Base-by-base conservation (phyloP, 176 grass and related monocot genomes). In the Cenchrus fungigraminus region DNA sequence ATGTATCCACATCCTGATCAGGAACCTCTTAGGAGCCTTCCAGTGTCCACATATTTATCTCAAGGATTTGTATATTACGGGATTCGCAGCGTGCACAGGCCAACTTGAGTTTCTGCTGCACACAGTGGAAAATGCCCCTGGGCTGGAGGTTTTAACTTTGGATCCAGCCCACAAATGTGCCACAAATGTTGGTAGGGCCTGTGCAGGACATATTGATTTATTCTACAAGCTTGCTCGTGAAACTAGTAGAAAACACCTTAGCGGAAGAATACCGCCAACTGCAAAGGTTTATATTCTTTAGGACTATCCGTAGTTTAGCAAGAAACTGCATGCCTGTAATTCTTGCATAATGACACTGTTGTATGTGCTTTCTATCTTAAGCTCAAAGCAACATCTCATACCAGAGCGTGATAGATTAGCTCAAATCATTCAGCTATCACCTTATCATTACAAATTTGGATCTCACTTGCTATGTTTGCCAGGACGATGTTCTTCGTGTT, bases 31-130 rank as follows among this genome's bases (percentile, higher is more conserved):
- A 71, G 43, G 43, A 71, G 9, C 68, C 68, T 71, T 71, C 68
- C 68, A 3, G 4, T 47, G 44, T 49, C 17, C 19, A 71, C 68
- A 71, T 49, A 25, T 20, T 49, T 13, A 71, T 71, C 68, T 71
- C 43, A 47, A 71, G 43, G 7, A 71, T 2, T 49, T 71, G 43
- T 47, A 22, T n/a, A 71, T 47, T 71, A 71, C 68, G 4, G 68
- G 68, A 71, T 71, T 71, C 25, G 1, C 1, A 49, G 68, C 68
- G 2, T 71, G 68, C 68, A 71, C 20, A 49, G 68, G 68, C 10
- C 68, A 71, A 49, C 68, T 71, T 71, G 68, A 71, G n/a, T 71
- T 71, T 49, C 43, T 71, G 20, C 43, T 71, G 44, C 19, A 71
- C 68, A 22, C 20, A 3, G 68, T 70, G 43, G 68, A 71, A 47